These are phyloP conservation scores for Diplodia corticola DNA, from an alignment of 2,329 filamentous ascomycete species.

Conservation along the genomic window DNA sequence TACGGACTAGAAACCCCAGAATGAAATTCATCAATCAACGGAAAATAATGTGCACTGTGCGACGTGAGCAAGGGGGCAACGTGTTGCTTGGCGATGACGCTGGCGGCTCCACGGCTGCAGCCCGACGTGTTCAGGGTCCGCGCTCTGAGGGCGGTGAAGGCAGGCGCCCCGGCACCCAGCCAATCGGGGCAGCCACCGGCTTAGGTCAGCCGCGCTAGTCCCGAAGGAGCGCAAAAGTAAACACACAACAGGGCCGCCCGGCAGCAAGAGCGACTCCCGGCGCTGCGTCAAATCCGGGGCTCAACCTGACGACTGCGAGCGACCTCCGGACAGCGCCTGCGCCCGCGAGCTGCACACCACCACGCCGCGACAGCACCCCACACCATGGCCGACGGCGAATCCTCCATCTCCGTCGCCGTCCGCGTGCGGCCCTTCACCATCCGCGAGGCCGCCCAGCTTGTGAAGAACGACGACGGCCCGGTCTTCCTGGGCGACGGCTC, in stretches of 20 bases:
- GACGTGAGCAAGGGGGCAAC: background rate
- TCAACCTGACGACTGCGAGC: constrained; percentile 11
- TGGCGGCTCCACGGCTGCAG: constrained; percentile 7
- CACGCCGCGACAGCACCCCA: constrained; percentile 9
- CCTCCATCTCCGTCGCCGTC: constrained; percentile 55
- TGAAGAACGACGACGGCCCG: constrained; percentile 76
- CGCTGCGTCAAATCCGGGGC: background rate
- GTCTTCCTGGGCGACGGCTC: constrained; percentile 97
- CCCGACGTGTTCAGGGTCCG: constrained; percentile 9
- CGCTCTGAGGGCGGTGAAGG: background rate
- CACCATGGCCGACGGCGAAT: constrained; percentile 43
- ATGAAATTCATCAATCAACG: background rate
- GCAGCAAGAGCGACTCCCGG: background rate
- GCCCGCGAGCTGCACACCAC: constrained; percentile 13
- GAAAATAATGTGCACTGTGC: background rate
- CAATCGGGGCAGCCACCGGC: background rate
- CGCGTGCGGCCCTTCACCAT: constrained; percentile 72
- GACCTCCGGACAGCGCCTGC: constrained; percentile 10
- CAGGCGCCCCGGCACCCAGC: background rate
- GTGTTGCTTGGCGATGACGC: constrained; percentile 6
- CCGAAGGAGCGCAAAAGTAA: background rate
- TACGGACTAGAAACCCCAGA: background rate
- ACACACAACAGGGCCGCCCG: background rate
- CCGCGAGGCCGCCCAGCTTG: constrained; percentile 89
- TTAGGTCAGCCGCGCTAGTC: background rate